Evolutionary conservation across 139 green algal genomes (phyloP).

Genomic region (Mychonastes homosphaera): DNA sequence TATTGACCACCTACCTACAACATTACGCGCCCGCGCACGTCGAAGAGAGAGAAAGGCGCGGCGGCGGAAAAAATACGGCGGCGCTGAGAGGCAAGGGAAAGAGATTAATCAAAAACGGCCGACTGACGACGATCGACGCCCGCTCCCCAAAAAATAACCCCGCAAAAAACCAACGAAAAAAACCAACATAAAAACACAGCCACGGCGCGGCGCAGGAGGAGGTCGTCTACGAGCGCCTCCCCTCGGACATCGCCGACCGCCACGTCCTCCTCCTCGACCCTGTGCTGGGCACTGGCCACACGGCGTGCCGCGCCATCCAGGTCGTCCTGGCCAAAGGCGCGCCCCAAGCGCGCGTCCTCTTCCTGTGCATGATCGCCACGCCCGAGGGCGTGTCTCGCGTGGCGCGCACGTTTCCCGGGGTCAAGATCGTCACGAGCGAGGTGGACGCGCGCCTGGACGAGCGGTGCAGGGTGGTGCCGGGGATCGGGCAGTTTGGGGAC

Average conservation of each 20-base stretch:
- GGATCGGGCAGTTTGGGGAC: conserved; percentile 60
- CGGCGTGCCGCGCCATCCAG: conserved; percentile 57
- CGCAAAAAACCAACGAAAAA: too few relatives aligned
- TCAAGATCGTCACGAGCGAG: conserved; percentile 90
- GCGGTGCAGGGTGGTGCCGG: conserved; percentile 73
- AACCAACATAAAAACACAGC: too few relatives aligned
- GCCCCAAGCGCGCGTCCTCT: conserved; percentile 72
- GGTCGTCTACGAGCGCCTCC: conserved; percentile 94
- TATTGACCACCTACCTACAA: too few relatives aligned
- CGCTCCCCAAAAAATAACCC: too few relatives aligned
- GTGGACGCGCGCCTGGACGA: conserved; percentile 82
- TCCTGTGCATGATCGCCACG: conserved; percentile 85
- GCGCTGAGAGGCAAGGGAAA: too few relatives aligned
- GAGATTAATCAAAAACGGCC: too few relatives aligned
- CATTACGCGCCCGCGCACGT: too few relatives aligned
- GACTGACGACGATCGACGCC: too few relatives aligned
- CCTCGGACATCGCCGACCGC: conserved; percentile 76
- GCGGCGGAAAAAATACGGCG: too few relatives aligned
- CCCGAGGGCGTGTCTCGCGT: conserved; percentile 76
- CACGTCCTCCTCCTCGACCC: conserved; percentile 94
- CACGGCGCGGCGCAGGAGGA: conserved; percentile 33
- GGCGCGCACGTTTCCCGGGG: conserved; percentile 43
- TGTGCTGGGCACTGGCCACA: conserved; percentile 82
- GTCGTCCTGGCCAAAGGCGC: conserved; percentile 83
- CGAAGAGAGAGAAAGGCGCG: too few relatives aligned